phyloP scores from a whole-genome alignment of 1,284 basidiomycete species.

The Ustilago crameri region DNA sequence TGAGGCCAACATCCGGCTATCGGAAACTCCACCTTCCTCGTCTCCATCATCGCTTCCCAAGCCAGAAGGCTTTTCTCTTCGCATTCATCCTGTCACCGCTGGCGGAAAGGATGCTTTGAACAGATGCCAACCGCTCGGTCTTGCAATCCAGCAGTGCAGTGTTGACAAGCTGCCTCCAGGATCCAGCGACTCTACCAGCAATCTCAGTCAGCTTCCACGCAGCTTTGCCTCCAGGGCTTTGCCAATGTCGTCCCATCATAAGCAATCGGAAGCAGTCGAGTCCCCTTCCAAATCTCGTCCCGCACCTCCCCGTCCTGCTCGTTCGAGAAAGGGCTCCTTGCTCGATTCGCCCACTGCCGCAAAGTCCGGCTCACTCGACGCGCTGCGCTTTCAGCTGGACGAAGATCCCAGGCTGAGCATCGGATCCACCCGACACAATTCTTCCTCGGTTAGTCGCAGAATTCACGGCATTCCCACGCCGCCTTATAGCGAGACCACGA shows the following conservation, averaged over 20 bases:
- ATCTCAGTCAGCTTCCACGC: not conserved
- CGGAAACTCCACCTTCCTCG: not conserved
- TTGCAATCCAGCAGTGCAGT: not conserved
- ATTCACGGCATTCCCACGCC: conserved; percentile 37
- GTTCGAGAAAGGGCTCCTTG: not conserved
- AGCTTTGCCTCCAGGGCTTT: not conserved
- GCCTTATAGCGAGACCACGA: conserved; percentile 42
- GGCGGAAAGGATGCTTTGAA: not conserved
- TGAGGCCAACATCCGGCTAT: too few species aligned
- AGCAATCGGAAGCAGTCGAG: conserved; percentile 1
- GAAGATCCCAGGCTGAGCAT: not conserved
- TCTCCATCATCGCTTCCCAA: not conserved
- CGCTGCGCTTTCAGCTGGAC: conserved; percentile 12
- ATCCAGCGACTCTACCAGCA: not conserved
- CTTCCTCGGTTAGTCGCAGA: conserved; percentile 1
- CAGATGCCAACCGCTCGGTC: too few species aligned
- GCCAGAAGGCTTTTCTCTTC: not conserved
- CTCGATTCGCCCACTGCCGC: not conserved
- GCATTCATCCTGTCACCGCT: not conserved
- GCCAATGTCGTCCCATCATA: conserved; percentile 15
- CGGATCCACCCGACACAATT: not conserved
- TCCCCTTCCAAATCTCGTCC: not conserved
- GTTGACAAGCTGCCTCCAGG: not conserved
- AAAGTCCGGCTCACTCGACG: conserved; percentile 10
- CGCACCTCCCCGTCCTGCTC: conserved; percentile 2